phyloP scores from a whole-genome alignment of 768 basidiomycete species.

The Suillus brevipes region DNA sequence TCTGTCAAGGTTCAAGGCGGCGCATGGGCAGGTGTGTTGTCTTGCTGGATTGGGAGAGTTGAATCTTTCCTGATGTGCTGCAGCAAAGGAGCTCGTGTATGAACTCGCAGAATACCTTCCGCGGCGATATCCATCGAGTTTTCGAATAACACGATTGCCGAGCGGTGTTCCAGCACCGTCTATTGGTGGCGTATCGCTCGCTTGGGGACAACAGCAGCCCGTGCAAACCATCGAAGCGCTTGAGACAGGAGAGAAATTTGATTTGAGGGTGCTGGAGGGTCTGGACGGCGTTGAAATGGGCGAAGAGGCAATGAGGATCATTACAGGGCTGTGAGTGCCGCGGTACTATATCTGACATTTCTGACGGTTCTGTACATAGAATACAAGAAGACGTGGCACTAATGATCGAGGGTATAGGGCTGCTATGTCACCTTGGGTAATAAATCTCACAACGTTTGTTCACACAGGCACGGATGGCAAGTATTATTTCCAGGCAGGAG shows the following conservation, averaged over 20 bases:
- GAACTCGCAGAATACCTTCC: conserved; percentile 69
- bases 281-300: conserved; percentile 25
- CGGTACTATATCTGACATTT: background rate
- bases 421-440: conserved; percentile 10
- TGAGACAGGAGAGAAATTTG: conserved; percentile 49
- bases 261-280: conserved; percentile 39
- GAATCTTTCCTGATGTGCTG: background rate
- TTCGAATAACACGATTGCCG: conserved; percentile 44
- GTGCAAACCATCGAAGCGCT: conserved; percentile 54
- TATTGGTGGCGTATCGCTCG: conserved; percentile 26
- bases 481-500: conserved; percentile 76
- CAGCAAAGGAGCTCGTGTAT: conserved; percentile 67
- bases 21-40: conserved; percentile 28
- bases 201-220: conserved; percentile 45
- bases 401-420: conserved; percentile 55
- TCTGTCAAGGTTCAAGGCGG: conserved; percentile 31
- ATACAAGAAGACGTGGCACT: conserved; percentile 59
- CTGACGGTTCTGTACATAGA: conserved; percentile 27
- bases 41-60: conserved; percentile 1
- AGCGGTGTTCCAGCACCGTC: conserved; percentile 15
- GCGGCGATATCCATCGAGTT: conserved; percentile 59
- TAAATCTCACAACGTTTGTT: conserved; percentile 8
- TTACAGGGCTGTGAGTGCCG: conserved; percentile 56
- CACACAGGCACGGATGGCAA: conserved; percentile 59
- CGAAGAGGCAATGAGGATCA: conserved; percentile 60